These are phyloP conservation scores for Suillus cothurnatus DNA, from an alignment of 768 basidiomycete genomes.

Conservation along the genomic window DNA sequence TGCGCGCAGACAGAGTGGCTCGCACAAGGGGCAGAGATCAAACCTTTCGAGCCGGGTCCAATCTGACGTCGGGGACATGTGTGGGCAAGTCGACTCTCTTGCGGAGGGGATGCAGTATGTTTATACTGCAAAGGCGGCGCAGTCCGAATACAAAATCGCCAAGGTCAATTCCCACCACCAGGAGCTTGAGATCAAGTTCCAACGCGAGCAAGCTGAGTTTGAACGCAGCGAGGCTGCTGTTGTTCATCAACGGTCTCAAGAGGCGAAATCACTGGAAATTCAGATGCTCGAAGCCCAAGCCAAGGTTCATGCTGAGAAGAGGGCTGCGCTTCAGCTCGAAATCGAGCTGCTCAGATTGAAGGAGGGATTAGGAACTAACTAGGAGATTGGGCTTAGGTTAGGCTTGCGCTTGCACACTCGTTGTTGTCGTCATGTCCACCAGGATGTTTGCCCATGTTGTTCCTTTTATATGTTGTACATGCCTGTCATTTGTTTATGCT, in stretches of 20 bases:
- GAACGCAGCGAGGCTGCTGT: not conserved
- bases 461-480: not conserved
- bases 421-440: not conserved
- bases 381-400: no score
- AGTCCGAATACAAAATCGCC: not conserved
- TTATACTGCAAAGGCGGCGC: not conserved
- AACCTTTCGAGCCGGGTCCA: not conserved
- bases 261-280: not conserved
- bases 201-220: not conserved
- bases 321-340: not conserved
- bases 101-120: accelerated
- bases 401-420: no score
- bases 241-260: not conserved
- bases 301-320: not conserved
- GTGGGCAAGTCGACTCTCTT: not conserved
- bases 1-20: not conserved
- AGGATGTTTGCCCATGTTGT: not conserved
- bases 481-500: not conserved
- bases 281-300: not conserved
- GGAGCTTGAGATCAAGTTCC: not conserved
- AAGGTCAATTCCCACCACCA: not conserved
- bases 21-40: not conserved
- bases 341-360: not conserved
- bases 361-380: not conserved
- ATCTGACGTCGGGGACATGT: not conserved